phyloP scores from a whole-genome alignment of 805 yeast species.

The Wickerhamomyces bovis region DNA sequence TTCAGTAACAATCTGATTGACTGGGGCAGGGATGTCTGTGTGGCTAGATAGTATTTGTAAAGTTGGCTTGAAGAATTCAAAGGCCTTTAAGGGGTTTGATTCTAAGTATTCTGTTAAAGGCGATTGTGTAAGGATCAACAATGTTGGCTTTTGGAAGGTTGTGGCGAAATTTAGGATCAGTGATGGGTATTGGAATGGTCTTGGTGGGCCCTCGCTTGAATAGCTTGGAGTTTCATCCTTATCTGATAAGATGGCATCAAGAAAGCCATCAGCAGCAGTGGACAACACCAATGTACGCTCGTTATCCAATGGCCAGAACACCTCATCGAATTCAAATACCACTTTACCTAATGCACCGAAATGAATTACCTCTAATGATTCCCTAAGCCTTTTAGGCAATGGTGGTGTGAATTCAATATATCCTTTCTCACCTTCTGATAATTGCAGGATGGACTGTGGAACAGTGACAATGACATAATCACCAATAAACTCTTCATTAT shows the following conservation, averaged over 20 bases:
- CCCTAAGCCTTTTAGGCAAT: conserved; percentile 40
- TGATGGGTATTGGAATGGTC: conserved; percentile 55
- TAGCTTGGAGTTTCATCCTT: conserved; percentile 1
- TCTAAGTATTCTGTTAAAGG: conserved; percentile 62
- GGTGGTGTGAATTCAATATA: conserved; percentile 51
- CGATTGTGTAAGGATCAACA: conserved; percentile 65
- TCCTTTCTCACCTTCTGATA: conserved; percentile 32
- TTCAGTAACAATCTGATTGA: conserved; percentile 43
- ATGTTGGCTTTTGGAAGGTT: conserved; percentile 41
- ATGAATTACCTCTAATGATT: conserved; percentile 42
- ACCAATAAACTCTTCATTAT: conserved; percentile 30
- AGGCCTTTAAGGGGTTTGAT: conserved; percentile 43
- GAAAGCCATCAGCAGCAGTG: conserved; percentile 25
- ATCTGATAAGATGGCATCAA: conserved; percentile 9
- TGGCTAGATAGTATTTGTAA: conserved; percentile 7
- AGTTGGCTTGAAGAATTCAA: conserved; percentile 51
- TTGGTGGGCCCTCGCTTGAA: conserved; percentile 20
- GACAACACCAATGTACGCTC: conserved; percentile 46
- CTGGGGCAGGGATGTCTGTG: conserved; percentile 30
- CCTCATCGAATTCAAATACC: conserved; percentile 54
- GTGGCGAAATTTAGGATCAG: conserved; percentile 54
- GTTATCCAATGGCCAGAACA: conserved; percentile 54
- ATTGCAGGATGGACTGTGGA: conserved; percentile 65
- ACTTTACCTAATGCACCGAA: conserved; percentile 73
- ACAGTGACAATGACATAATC: conserved; percentile 67